Evolutionary conservation across 192 early-diverging fungal species (phyloP).

Genomic region (Umbelopsis ramanniana): DNA sequence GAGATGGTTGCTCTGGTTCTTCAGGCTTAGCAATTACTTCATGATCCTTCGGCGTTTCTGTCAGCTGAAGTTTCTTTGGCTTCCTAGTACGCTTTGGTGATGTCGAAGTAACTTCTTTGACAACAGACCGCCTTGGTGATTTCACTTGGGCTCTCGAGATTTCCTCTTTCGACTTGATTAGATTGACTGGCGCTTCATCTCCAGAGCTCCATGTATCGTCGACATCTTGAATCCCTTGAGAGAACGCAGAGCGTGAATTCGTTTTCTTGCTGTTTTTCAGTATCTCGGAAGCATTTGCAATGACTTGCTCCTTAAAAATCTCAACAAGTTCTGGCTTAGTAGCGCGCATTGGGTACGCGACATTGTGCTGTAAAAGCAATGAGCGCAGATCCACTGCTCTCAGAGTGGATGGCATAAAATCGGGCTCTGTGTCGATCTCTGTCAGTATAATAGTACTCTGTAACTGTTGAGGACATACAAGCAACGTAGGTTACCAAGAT

Average conservation of each 20-base stretch:
- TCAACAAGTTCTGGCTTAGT: constrained; percentile 16
- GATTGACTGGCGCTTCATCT: constrained; percentile 9
- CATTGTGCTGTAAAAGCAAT: constrained; percentile 19
- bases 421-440: neutral
- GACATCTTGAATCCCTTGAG: neutral
- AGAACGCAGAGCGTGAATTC: neutral
- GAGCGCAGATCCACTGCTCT: constrained; percentile 10
- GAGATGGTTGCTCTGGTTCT: neutral
- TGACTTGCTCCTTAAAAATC: constrained; percentile 4
- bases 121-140: neutral
- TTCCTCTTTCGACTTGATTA: neutral
- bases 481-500: neutral
- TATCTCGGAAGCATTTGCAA: constrained; percentile 5
- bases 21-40: neutral
- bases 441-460: neutral
- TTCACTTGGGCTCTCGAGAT: no score
- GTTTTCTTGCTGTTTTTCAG: neutral
- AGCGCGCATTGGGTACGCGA: constrained; percentile 17
- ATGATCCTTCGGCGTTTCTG: neutral
- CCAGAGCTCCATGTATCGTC: constrained; percentile 11
- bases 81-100: constrained; percentile 1
- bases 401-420: constrained; percentile 11
- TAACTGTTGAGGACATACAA: neutral
- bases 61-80: neutral
- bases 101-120: neutral